phyloP scores from a whole-genome alignment of 2,329 filamentous ascomycete species.

The Coniochaeta ligniaria region DNA sequence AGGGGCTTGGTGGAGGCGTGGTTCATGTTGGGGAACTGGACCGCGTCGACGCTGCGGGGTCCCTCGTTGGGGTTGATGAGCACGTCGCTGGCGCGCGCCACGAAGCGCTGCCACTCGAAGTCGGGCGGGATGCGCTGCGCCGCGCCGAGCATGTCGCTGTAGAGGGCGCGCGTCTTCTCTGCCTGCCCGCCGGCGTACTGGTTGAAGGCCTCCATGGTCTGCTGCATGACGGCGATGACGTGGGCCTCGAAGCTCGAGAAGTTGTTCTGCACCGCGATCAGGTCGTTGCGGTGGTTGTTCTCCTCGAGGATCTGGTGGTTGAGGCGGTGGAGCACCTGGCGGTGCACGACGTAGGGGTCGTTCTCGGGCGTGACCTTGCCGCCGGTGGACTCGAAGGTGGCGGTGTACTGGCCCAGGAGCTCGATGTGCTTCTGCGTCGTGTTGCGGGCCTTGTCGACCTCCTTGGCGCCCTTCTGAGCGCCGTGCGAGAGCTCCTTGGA shows the following conservation, averaged over 20 bases:
- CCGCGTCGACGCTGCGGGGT: conserved; percentile 63
- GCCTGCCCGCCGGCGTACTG: conserved; percentile 72
- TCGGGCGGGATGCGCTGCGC: conserved; percentile 72
- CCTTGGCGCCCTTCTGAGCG: conserved; percentile 77
- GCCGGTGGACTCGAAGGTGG: conserved; percentile 68
- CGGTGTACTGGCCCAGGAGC: conserved; percentile 79
- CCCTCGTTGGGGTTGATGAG: conserved; percentile 73
- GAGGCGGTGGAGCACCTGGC: conserved; percentile 75
- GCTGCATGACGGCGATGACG: conserved; percentile 74
- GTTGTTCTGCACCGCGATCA: conserved; percentile 84
- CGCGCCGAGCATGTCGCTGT: conserved; percentile 73
- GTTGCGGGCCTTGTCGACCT: conserved; percentile 82
- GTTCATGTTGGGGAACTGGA: conserved; percentile 83
- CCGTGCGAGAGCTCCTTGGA: conserved; percentile 80
- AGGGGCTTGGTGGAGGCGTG: conserved; percentile 74
- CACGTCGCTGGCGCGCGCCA: conserved; percentile 59
- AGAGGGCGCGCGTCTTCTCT: conserved; percentile 74
- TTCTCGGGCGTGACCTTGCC: conserved; percentile 64
- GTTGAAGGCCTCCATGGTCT: conserved; percentile 75
- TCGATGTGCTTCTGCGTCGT: conserved; percentile 94
- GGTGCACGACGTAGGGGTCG: conserved; percentile 83
- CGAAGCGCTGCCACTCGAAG: conserved; percentile 89
- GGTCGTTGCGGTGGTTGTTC: conserved; percentile 91
- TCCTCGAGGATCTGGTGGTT: conserved; percentile 90
- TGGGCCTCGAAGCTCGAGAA: conserved; percentile 85